A percentile compares a stretch with the other conserved stretches of the same genome.
Conservation (phyloP, 306 rosid genomes). For the Luffa aegyptiaca region DNA sequence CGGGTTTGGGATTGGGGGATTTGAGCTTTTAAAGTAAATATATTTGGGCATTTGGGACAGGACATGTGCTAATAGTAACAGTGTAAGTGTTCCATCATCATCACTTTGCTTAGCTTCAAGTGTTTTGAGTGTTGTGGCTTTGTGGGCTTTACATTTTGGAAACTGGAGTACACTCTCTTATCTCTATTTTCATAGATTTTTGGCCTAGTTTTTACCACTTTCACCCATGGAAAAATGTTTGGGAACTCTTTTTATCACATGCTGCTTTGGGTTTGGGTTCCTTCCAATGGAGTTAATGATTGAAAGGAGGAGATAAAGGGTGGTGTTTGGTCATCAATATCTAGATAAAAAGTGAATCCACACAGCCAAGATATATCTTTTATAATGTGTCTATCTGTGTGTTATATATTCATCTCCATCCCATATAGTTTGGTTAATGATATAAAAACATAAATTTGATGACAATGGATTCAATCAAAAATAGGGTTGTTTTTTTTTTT, state of each 20-base stretch:
- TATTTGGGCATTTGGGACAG: conserved; percentile 7
- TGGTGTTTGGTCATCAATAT: neutral
- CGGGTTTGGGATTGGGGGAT: neutral
- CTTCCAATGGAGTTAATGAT: neutral
- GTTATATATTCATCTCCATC: neutral
- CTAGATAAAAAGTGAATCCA: neutral
- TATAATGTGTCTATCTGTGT: neutral
- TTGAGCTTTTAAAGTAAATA: neutral
- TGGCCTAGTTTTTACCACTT: neutral
- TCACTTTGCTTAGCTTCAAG: neutral
- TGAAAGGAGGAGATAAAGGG: neutral
- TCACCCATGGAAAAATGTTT: neutral
- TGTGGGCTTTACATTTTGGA: neutral
- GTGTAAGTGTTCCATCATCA: conserved; percentile 5
- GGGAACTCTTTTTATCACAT: neutral
- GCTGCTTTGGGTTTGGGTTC: neutral
- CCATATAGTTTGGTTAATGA: neutral
- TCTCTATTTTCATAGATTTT: neutral
- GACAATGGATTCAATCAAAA: too few relatives aligned
- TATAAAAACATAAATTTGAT: too few relatives aligned
- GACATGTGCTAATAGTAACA: neutral
- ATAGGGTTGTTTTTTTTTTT: too few relatives aligned
- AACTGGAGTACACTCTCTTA: neutral
- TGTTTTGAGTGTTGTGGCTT: neutral
- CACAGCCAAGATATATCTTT: neutral